A percentile compares a stretch with the other conserved stretches of the same genome.
These are phyloP conservation scores for sweet orange (Citrus sinensis) DNA, from an alignment of 345 rosid species.

Conservation along the genomic window DVS_A1.0 CM039169.1:32704501-32705000, in stretches of 20 bases:
- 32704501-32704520: not conserved
- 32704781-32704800: constrained; percentile 64
- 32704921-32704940: not conserved
- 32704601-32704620: not conserved
- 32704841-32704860: not conserved
- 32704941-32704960: not conserved
- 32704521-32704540: not conserved
- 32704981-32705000: not conserved
- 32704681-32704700: not conserved
- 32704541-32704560: not conserved
- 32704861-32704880: not conserved
- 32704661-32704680: not conserved
- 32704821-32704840: constrained; percentile 31
- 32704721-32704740: constrained; percentile 53
- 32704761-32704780: constrained; percentile 77
- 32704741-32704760: constrained; percentile 50
- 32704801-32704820: constrained; percentile 73
- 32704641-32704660: not conserved
- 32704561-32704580: not conserved
- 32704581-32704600: not conserved
- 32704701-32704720: constrained; percentile 8
- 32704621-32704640: not conserved
- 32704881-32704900: not conserved
- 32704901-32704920: not conserved
- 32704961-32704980: not conserved